Evolutionary conservation across 2,329 filamentous ascomycete species (phyloP).

Genomic region (Microdochium paspali): DNA sequence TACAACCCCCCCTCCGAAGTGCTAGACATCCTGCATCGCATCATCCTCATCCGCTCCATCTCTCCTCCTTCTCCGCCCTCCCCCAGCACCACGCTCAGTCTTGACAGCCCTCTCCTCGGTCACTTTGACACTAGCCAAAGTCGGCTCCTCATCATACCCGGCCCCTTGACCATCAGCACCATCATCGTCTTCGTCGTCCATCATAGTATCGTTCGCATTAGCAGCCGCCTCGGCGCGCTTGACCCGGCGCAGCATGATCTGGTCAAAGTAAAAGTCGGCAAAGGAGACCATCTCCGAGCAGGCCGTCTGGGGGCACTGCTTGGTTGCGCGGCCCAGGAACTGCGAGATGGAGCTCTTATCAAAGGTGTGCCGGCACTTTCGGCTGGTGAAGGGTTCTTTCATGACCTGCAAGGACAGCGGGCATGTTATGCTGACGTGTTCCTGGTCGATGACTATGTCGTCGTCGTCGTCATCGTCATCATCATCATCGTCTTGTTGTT

Average conservation of each 20-base stretch:
- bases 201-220: slow-evolving; percentile 25
- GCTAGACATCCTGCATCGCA: too few species aligned
- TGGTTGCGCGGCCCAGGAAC: slow-evolving; percentile 29
- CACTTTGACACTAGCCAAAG: slow-evolving; percentile 11
- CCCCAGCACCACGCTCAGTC: slow-evolving; percentile 7
- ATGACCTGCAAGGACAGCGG: slow-evolving; percentile 58
- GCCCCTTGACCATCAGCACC: slow-evolving; percentile 29
- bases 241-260: slow-evolving; percentile 47
- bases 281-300: slow-evolving; percentile 47
- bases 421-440: slow-evolving; percentile 58
- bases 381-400: slow-evolving; percentile 56
- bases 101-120: slow-evolving; percentile 10
- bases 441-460: slow-evolving; percentile 57
- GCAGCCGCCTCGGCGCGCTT: slow-evolving; percentile 31
- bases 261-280: slow-evolving; percentile 46
- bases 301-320: slow-evolving; percentile 56
- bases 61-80: slow-evolving; percentile 6
- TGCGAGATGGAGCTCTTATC: slow-evolving; percentile 55
- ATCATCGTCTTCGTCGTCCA: slow-evolving; percentile 32
- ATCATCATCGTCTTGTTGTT: not conserved
- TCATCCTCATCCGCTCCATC: slow-evolving; percentile 7
- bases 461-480: slow-evolving; percentile 35
- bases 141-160: slow-evolving; percentile 14
- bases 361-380: slow-evolving; percentile 63
- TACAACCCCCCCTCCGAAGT: too few species aligned